Evolutionary conservation across 2,329 filamentous ascomycete genomes (phyloP), one percentile per base, ranked within the genome.

Genomic region (Corniculantispora saksenae): DNA sequence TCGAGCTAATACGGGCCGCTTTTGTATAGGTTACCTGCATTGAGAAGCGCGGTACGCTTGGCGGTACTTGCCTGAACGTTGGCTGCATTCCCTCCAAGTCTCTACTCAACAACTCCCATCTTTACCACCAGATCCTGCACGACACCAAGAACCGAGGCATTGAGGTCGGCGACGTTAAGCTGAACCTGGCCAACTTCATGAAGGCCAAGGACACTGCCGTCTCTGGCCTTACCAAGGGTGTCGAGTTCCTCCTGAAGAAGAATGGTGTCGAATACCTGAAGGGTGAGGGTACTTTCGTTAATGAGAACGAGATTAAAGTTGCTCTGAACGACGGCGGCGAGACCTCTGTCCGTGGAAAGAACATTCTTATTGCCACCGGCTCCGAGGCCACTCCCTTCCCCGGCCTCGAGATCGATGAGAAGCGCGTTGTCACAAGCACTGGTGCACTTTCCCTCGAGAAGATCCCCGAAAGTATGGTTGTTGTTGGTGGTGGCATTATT

Each of bases 31-130:
- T 97, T 69, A 87, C 93, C 67, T 99, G 95, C 82, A 96, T 99
- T 83, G 95, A 99, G 84, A 99, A 99, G 87, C 93, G 95, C 77
- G 95, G 95, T 72, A 86, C 88, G 67, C 89, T 99, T 73, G 95
- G 95, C 75, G 95, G 95, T 78, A 99, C 95, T 75, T 99, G 95
- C 85, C 84, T 99, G 75, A 99, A 99, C 80, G 95, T 99, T 76
- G 95, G 95, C 82, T 99, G 95, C 83, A 99, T 99, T 78, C 95
- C 95, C 71, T 99, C 95, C 70, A 99, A 99, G 83, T 97, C 95
- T 69, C 92, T 99, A 72, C 92, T 99, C 80, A 99, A 98, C 89
- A 98, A 98, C 86, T 97, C 95, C 73, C 93, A 97, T 80, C 87
- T 98, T 67, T 98, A 98, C 86, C 94, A 98, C 84, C 91, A 94